Conservation (phyloP, 208 protist genomes). For the Acanthamoeba castellanii region DNA sequence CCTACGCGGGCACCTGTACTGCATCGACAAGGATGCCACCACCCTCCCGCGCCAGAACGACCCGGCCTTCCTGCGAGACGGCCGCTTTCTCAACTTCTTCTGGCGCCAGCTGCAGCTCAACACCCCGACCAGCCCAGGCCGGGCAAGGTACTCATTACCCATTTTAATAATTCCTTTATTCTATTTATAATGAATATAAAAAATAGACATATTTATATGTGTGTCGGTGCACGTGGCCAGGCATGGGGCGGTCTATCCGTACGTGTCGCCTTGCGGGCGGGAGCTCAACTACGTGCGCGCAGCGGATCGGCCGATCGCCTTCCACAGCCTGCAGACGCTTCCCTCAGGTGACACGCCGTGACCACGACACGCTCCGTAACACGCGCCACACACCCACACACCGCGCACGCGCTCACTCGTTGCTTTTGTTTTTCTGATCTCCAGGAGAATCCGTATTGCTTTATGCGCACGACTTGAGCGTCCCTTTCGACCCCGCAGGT, state of each 20-base stretch:
- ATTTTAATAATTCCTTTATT: too few relatives aligned
- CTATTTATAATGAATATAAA: too few relatives aligned
- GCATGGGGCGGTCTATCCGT: neutral
- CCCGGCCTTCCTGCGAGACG: constrained; percentile 18
- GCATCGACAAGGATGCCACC: constrained; percentile 3
- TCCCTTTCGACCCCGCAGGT: neutral
- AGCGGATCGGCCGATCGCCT: neutral
- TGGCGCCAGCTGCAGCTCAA: constrained; percentile 16
- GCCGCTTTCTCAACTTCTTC: constrained; percentile 37
- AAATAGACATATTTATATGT: too few relatives aligned
- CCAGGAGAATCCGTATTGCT: neutral
- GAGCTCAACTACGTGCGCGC: constrained; percentile 22
- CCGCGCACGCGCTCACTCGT: neutral
- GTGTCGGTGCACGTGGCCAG: neutral
- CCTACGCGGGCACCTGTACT: constrained; percentile 24
- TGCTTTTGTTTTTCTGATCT: neutral
- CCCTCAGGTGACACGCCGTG: neutral
- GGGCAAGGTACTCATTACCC: neutral
- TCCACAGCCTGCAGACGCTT: neutral
- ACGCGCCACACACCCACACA: neutral
- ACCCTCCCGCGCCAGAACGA: constrained; percentile 35
- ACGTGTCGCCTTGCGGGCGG: constrained; percentile 11
- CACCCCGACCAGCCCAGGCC: neutral
- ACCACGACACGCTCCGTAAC: too few relatives aligned
- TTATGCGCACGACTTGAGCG: neutral